Conservation (phyloP, 768 basidiomycete species). For the Hericium rajendrae region DNA sequence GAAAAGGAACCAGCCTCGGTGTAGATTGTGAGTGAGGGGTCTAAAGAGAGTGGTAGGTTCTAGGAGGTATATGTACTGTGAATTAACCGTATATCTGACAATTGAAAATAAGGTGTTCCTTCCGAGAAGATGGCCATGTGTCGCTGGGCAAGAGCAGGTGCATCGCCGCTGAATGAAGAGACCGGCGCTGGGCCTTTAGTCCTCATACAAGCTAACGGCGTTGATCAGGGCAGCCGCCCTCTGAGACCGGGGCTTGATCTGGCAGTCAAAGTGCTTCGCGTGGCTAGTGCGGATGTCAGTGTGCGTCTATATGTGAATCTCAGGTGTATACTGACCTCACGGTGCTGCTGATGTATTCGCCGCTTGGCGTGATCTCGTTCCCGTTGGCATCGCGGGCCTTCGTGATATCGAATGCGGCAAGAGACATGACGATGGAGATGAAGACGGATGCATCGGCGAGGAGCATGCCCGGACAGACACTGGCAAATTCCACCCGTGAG, state of each 20-base stretch:
- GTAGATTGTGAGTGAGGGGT: background rate
- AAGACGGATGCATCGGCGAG: conserved; percentile 1
- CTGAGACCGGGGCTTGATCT: conserved; percentile 21
- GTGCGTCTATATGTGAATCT: too few relatives aligned
- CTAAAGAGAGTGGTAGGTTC: background rate
- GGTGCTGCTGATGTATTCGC: background rate
- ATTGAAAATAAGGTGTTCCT: background rate
- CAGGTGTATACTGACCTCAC: background rate
- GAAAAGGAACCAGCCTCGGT: too few relatives aligned
- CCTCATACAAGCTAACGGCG: background rate
- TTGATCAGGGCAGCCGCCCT: conserved; percentile 18
- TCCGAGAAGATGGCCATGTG: background rate
- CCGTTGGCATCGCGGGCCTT: background rate
- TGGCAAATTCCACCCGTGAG: background rate
- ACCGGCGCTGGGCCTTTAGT: background rate
- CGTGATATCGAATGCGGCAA: background rate
- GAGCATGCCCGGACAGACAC: background rate
- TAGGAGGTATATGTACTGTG: background rate
- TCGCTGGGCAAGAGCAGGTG: too few relatives aligned
- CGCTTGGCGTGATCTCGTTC: background rate
- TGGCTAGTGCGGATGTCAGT: conserved; percentile 12
- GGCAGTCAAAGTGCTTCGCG: conserved; percentile 18
- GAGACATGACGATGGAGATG: background rate
- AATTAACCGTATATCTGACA: background rate
- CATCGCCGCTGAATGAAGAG: too few relatives aligned